These are phyloP conservation scores for Lyophyllum decastes DNA, from an alignment of 768 basidiomycete species.

Conservation along the genomic window DNA sequence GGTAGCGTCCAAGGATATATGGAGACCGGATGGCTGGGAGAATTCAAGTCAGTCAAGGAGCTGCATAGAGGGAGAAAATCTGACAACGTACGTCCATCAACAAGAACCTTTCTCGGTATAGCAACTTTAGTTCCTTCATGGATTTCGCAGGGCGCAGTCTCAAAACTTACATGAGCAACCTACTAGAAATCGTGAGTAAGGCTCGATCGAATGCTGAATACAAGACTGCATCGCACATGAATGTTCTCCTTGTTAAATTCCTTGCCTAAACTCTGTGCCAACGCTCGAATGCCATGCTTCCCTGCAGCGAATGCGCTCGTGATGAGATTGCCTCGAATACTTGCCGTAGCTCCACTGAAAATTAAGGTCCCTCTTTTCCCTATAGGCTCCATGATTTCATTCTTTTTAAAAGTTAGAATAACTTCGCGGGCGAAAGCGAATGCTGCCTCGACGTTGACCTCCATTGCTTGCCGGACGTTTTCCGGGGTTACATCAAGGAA, in stretches of 20 bases:
- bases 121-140: neutral
- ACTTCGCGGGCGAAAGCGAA: conserved; percentile 66
- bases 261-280: conserved; percentile 71
- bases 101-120: conserved; percentile 50
- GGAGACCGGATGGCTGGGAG: neutral
- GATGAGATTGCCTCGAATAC: conserved; percentile 55
- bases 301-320: conserved; percentile 65
- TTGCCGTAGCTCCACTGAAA: conserved; percentile 74
- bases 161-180: conserved; percentile 17
- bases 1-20: neutral
- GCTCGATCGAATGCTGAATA: too few relatives aligned
- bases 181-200: neutral
- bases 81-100: conserved; percentile 58
- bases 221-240: conserved; percentile 41
- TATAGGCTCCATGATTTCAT: conserved; percentile 40
- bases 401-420: conserved; percentile 59
- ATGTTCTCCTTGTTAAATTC: conserved; percentile 75
- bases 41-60: neutral
- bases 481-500: conserved; percentile 64
- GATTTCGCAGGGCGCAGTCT: conserved; percentile 61
- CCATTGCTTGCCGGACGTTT: conserved; percentile 49
- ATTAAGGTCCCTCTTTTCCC: conserved; percentile 64
- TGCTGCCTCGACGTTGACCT: conserved; percentile 54
- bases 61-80: neutral
- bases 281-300: conserved; percentile 60